Base-by-base conservation (phyloP, 2,329 filamentous ascomycete genomes). In the Alternaria sp. region DNA sequence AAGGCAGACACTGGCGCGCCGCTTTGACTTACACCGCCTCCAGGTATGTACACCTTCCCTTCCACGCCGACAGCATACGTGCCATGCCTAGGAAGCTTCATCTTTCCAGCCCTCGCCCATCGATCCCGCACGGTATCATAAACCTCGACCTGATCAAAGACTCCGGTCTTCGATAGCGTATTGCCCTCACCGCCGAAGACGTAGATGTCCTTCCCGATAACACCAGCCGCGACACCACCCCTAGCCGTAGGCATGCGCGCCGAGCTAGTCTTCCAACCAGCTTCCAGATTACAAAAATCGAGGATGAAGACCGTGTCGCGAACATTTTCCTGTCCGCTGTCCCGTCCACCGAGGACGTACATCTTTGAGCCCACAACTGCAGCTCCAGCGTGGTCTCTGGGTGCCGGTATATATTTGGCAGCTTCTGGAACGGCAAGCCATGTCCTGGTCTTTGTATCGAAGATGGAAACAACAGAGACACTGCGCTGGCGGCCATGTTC, bases 171-270 rank as follows among this genome's bases (percentile, higher is more conserved):
- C 21, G 30, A 58, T 6, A 57, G 50, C 7, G 28, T 47, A 50
- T 74, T 73, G 15, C 67, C 72, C 57, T 76, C 73, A 1, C 74
- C 73, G 8, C 73, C 73, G 62, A 77, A 72, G 17, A 68, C 67
- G 53, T 71, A 76, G 4, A 77, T 50, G 52, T 69, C 70, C 17
- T 36, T 56, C 5, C 69, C 71, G 5, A 76, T 46, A 1, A 59
- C 55, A 3, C 67, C 72, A 9, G 64, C 60, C 3, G 71, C 66
- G 13, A 74, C 30, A 10, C 73, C 71, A 26, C 68, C 71, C n/a
- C 75, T 59, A 17, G 69, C 49, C 5, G 69, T 73, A 21, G 70
- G 74, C 73, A 77, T 75, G 12, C 44, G 59, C 23, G 57, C 61
- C 2, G 32, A 7, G 17, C 62, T 67, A 9, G 54, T 62, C 13